phyloP scores from a whole-genome alignment of 2,329 filamentous ascomycete species.

The Ilyonectria sp. region DNA sequence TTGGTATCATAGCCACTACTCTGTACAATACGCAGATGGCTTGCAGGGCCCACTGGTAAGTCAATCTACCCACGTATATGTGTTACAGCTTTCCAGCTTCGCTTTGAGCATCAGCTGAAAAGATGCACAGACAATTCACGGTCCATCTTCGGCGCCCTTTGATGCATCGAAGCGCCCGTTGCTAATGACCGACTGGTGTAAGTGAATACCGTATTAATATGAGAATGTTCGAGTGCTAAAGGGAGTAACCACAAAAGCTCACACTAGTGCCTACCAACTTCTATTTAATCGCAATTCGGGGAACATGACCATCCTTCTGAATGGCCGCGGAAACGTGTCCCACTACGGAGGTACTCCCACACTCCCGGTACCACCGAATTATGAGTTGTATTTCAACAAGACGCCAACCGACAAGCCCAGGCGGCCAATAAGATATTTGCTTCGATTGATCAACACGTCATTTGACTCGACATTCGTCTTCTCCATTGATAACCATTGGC shows the following conservation, averaged over 20 bases:
- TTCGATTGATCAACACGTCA: conserved; percentile 42
- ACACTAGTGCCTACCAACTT: conserved; percentile 34
- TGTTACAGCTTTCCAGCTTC: background rate
- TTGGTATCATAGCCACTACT: conserved; percentile 46
- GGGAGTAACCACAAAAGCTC: conserved; percentile 1
- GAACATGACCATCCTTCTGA: conserved; percentile 41
- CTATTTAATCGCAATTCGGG: conserved; percentile 12
- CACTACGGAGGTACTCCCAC: conserved; percentile 31
- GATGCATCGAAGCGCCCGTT: conserved; percentile 35
- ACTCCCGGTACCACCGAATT: conserved; percentile 21
- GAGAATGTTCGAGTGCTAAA: background rate
- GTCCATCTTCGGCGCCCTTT: conserved; percentile 37
- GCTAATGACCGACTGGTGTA: conserved; percentile 42
- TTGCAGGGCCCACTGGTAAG: conserved; percentile 38
- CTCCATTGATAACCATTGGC: conserved; percentile 43
- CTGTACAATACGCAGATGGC: conserved; percentile 43
- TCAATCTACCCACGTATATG: accelerated
- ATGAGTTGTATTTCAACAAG: conserved; percentile 38
- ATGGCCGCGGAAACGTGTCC: conserved; percentile 35
- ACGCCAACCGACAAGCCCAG: conserved; percentile 38
- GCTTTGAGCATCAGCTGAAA: background rate
- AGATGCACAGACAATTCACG: conserved; percentile 35
- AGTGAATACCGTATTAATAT: background rate
- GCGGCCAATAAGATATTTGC: conserved; percentile 33
- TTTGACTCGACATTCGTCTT: conserved; percentile 43